phyloP scores from a whole-genome alignment of 495 filamentous ascomycete genomes.

The Annulohypoxylon maeteangense region DNA sequence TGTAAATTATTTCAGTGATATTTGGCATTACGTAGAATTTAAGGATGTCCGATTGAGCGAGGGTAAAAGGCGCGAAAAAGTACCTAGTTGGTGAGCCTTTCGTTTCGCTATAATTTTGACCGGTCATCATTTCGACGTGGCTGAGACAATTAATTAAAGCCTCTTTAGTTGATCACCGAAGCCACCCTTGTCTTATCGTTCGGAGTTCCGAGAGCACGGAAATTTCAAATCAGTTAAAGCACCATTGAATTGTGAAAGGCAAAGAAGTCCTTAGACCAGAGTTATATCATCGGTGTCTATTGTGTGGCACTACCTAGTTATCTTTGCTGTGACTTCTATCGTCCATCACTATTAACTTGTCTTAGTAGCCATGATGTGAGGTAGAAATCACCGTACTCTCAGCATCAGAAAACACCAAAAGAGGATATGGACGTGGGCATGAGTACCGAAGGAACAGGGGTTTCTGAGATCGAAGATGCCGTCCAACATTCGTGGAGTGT shows the following conservation, averaged over 20 bases:
- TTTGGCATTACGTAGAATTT: no score
- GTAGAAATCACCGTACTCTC: conserved; percentile 6
- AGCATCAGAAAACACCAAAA: conserved; percentile 4
- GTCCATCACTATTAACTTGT: conserved; percentile 2
- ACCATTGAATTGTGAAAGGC: neutral
- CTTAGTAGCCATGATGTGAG: conserved; percentile 9
- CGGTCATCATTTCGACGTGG: no score
- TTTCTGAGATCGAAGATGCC: neutral
- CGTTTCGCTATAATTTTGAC: no score
- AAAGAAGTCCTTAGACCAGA: neutral
- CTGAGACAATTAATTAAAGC: neutral
- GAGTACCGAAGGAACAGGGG: neutral
- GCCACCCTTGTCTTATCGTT: neutral
- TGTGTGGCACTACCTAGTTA: conserved; percentile 3
- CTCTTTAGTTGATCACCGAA: neutral
- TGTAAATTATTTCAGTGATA: no score
- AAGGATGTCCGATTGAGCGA: no score
- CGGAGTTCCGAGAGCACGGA: neutral
- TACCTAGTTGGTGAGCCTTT: no score
- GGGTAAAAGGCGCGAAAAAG: no score
- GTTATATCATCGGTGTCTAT: neutral
- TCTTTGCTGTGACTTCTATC: neutral
- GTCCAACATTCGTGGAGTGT: neutral
- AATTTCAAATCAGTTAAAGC: neutral
- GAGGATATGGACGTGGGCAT: neutral